Evolutionary conservation across 1,284 basidiomycete species (phyloP).

Genomic region (Entoloma clypeatum): DNA sequence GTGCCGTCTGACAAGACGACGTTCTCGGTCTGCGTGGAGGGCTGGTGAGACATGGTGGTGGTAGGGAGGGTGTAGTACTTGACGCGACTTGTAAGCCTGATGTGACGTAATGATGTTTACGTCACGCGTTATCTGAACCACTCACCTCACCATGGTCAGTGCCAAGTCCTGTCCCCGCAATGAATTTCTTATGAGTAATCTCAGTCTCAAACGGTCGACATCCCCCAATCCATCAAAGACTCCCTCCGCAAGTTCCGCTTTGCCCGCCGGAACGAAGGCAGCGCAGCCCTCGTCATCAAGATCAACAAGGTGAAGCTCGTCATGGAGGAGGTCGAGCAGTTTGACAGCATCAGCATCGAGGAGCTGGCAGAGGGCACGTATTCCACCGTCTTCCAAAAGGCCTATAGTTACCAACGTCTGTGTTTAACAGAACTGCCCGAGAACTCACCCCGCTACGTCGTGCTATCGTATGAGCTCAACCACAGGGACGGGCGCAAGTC

Average conservation of each 20-base stretch:
- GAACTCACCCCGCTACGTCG: slow-evolving; percentile 83
- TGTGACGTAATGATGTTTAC: too few relatives aligned
- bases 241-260: slow-evolving; percentile 83
- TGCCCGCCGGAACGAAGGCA: slow-evolving; percentile 60
- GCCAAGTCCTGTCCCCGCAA: slow-evolving; percentile 7
- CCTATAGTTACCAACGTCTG: neutral
- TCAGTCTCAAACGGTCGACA: slow-evolving; percentile 78
- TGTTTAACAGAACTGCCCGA: slow-evolving; percentile 75
- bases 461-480: slow-evolving; percentile 76
- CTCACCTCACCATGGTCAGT: slow-evolving; percentile 26
- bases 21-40: slow-evolving; percentile 33
- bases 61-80: too few relatives aligned
- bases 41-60: too few relatives aligned
- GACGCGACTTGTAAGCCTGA: too few relatives aligned
- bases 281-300: slow-evolving; percentile 80
- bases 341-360: slow-evolving; percentile 72
- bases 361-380: slow-evolving; percentile 78
- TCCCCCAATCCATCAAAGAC: slow-evolving; percentile 72
- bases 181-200: slow-evolving; percentile 13
- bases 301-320: slow-evolving; percentile 77
- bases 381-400: neutral
- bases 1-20: slow-evolving; percentile 42
- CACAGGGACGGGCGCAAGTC: slow-evolving; percentile 85
- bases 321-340: slow-evolving; percentile 81
- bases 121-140: slow-evolving; percentile 21